Evolutionary conservation across 2,329 filamentous ascomycete species (phyloP).

Genomic region (Venturia pyrina): DNA sequence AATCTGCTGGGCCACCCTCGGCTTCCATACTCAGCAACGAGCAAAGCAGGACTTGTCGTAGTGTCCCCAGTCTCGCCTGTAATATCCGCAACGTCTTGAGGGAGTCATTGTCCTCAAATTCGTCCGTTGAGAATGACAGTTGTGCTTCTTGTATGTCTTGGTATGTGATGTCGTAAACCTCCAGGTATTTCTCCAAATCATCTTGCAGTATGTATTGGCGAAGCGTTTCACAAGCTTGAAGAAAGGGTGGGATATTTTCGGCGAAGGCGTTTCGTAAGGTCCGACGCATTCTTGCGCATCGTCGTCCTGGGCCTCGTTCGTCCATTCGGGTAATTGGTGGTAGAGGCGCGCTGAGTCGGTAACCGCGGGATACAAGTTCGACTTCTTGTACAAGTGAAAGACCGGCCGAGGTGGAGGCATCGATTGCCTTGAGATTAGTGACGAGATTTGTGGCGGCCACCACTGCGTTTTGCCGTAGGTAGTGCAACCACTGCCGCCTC

Average conservation of each 20-base stretch:
- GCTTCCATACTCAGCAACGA: slow-evolving; percentile 82
- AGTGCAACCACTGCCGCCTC: slow-evolving; percentile 71
- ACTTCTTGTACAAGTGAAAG: slow-evolving; percentile 84
- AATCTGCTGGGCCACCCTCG: slow-evolving; percentile 66
- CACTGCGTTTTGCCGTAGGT: slow-evolving; percentile 65
- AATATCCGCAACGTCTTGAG: slow-evolving; percentile 63
- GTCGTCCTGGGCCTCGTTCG: slow-evolving; percentile 54
- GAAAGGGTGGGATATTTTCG: slow-evolving; percentile 61
- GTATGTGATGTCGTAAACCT: slow-evolving; percentile 46
- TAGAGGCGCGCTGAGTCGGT: slow-evolving; percentile 77
- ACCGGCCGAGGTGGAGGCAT: slow-evolving; percentile 64
- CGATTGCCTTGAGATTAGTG: slow-evolving; percentile 67
- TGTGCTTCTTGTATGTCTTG: slow-evolving; percentile 36
- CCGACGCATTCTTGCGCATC: slow-evolving; percentile 71
- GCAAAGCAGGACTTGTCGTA: slow-evolving; percentile 78
- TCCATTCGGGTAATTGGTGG: slow-evolving; percentile 90
- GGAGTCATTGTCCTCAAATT: slow-evolving; percentile 65
- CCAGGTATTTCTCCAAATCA: slow-evolving; percentile 85
- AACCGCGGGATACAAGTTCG: slow-evolving; percentile 87
- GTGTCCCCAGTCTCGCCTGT: slow-evolving; percentile 62
- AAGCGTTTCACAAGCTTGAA: slow-evolving; percentile 57
- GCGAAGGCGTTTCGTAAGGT: slow-evolving; percentile 61
- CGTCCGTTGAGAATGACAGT: slow-evolving; percentile 48
- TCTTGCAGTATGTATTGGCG: slow-evolving; percentile 66
- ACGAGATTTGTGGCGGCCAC: slow-evolving; percentile 60